phyloP scores from a whole-genome alignment of 805 yeast species.

The Hemisphaericaspora nanyangensis region DNA sequence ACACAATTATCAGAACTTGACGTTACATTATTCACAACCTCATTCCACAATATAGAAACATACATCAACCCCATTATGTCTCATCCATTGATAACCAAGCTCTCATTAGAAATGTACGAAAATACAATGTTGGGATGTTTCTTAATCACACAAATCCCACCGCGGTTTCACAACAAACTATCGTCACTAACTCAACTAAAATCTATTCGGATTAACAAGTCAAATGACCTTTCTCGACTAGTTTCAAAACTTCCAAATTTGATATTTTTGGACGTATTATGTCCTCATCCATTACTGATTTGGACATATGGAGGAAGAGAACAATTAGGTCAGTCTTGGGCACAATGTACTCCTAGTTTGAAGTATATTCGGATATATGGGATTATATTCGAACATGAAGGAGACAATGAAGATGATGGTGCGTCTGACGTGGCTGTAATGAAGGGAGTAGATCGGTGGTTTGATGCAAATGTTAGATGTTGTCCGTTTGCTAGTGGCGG shows the following conservation, averaged over 20 bases:
- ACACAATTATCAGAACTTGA: constrained; percentile 31
- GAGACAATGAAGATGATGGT: constrained; percentile 11
- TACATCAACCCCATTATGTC: background rate
- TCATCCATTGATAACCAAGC: constrained; percentile 17
- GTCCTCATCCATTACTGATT: too few relatives aligned
- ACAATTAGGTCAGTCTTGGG: too few relatives aligned
- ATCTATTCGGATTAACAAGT: constrained; percentile 35
- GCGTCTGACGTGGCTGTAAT: constrained; percentile 29
- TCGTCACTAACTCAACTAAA: constrained; percentile 17
- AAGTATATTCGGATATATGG: constrained; percentile 49
- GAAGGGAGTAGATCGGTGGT: constrained; percentile 47
- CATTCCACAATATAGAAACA: background rate
- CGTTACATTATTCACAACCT: constrained; percentile 34
- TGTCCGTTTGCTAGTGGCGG: constrained; percentile 9
- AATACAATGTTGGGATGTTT: too few relatives aligned
- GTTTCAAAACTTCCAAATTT: constrained; percentile 21
- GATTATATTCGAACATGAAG: constrained; percentile 42
- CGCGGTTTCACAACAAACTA: too few relatives aligned
- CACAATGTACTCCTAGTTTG: too few relatives aligned
- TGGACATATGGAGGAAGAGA: too few relatives aligned
- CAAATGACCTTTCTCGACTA: constrained; percentile 19
- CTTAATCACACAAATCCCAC: too few relatives aligned
- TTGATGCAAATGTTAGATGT: constrained; percentile 29
- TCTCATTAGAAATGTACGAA: constrained; percentile 41
- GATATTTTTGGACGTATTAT: constrained; percentile 41